phyloP scores from a whole-genome alignment of 169 alveolate genomes.

The Plasmodium falciparum region DNA sequence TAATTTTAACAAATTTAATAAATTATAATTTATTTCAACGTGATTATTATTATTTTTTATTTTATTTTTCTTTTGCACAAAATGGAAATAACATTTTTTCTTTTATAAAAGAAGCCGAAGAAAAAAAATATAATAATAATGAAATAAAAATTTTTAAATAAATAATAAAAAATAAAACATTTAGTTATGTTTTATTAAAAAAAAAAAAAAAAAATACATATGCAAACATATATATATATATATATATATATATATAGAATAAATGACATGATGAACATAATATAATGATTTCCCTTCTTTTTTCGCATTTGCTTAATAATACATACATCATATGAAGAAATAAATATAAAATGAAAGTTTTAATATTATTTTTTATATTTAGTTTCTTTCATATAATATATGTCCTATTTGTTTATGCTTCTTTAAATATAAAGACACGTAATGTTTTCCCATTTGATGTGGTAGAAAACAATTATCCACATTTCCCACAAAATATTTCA shows the following conservation, averaged over 20 bases:
- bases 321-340: background rate
- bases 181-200: no score
- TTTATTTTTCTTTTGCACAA: background rate
- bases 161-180: no score
- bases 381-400: conserved; percentile 3
- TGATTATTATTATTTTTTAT: background rate
- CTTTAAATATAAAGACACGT: background rate
- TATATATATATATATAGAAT: no score
- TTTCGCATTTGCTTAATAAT: background rate
- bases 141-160: no score
- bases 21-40: no score
- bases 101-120: no score
- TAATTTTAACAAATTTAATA: no score
- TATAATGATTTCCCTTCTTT: background rate
- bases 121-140: no score
- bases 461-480: conserved; percentile 6
- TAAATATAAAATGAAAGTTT: conserved; percentile 24
- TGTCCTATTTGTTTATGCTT: conserved; percentile 25
- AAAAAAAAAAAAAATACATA: no score
- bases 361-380: conserved; percentile 10
- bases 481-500: background rate
- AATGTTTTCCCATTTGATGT: conserved; percentile 23
- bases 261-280: background rate
- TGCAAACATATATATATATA: no score
- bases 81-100: background rate